These are phyloP conservation scores for Penicillium psychrosexuale DNA, from an alignment of 2,329 filamentous ascomycete species.

Conservation along the genomic window DNA sequence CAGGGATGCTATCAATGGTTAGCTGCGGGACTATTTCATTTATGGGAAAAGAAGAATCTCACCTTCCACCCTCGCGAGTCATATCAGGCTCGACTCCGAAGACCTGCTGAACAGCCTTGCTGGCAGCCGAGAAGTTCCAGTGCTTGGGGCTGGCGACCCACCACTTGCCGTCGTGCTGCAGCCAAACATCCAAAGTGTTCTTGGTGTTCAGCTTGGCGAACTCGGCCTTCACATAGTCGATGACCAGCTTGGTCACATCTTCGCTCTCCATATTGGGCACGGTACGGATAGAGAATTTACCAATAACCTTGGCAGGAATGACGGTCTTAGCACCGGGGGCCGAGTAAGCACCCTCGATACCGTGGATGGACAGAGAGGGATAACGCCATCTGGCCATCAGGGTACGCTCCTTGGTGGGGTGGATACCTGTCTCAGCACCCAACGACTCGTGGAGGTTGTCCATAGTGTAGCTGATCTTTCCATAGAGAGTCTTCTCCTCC, in stretches of 20 bases:
- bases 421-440: conserved; percentile 83
- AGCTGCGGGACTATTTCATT: conserved; percentile 11
- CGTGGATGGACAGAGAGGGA: conserved; percentile 90
- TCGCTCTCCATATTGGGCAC: conserved; percentile 97
- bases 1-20: conserved; percentile 71
- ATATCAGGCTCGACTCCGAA: conserved; percentile 93
- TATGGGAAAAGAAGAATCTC: conserved; percentile 29
- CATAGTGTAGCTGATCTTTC: conserved; percentile 91
- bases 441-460: conserved; percentile 89
- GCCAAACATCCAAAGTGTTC: conserved; percentile 77
- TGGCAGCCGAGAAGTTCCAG: conserved; percentile 95
- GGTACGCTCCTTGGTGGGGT: conserved; percentile 82
- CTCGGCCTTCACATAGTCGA: conserved; percentile 75
- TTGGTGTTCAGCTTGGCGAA: conserved; percentile 88
- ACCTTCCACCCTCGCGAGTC: conserved; percentile 91
- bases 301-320: conserved; percentile 94
- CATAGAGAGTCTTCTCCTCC: conserved; percentile 85
- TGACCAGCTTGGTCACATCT: conserved; percentile 80
- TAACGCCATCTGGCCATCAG: conserved; percentile 96
- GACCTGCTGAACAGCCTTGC: conserved; percentile 93
- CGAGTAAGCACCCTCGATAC: conserved; percentile 91
- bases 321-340: conserved; percentile 95
- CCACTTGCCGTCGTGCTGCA: conserved; percentile 95
- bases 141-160: conserved; percentile 97
- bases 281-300: conserved; percentile 97